These are phyloP conservation scores for Solanum appendiculatum DNA, from an alignment of 257 asterid genomes.

Conservation along the genomic window DNA sequence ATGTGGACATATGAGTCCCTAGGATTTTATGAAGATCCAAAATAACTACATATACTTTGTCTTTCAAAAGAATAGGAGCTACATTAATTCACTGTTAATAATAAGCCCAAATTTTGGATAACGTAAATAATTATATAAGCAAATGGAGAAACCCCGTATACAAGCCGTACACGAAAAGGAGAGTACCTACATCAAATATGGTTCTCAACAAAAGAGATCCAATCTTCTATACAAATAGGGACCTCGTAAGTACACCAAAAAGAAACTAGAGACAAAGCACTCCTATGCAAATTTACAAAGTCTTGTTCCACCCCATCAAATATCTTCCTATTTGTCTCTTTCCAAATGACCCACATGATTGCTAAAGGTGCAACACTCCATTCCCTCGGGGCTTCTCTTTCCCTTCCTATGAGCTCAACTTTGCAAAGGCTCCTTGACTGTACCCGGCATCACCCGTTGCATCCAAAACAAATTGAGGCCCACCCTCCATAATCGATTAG, in stretches of 20 bases:
- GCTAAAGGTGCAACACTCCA: background rate
- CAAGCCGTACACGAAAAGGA: too few relatives aligned
- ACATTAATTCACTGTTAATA: background rate
- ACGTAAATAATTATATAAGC: too few relatives aligned
- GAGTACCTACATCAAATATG: background rate
- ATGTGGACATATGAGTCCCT: background rate
- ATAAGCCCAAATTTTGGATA: background rate
- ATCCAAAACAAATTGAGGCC: background rate
- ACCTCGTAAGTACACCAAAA: background rate
- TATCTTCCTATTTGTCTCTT: background rate
- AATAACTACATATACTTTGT: background rate
- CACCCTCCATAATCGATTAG: background rate
- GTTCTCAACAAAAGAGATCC: background rate
- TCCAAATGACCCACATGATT: background rate
- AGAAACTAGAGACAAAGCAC: background rate
- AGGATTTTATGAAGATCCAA: background rate
- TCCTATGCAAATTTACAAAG: background rate
- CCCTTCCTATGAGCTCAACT: background rate
- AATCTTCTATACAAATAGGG: background rate
- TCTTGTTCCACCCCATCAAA: background rate
- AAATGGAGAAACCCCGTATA: too few relatives aligned
- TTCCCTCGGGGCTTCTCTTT: background rate
- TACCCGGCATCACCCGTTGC: background rate
- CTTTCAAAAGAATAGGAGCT: background rate
- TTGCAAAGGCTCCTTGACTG: background rate